A percentile compares a stretch with the other conserved stretches of the same genome.
phyloP scores from a whole-genome alignment of 345 rosid genomes.

The Brassica incana region DNA sequence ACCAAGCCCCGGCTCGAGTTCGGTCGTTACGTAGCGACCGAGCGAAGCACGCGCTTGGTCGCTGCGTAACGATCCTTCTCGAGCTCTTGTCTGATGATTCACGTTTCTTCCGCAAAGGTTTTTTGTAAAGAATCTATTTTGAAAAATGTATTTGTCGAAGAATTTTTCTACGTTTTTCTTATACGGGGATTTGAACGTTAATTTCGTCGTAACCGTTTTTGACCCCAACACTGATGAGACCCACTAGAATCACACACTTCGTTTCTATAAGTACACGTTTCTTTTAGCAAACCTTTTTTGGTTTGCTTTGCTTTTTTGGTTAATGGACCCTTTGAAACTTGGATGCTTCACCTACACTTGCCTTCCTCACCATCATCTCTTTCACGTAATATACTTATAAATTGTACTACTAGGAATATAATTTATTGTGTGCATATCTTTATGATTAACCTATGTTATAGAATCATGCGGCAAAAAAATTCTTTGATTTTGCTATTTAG shows the following conservation, averaged over 20 bases:
- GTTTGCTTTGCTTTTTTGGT: conserved; percentile 27
- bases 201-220: too few species aligned
- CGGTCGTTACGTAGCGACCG: too few species aligned
- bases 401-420: not conserved
- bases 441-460: not conserved
- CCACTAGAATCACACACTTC: conserved; percentile 39
- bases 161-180: too few species aligned
- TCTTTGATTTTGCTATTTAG: not conserved
- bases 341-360: conserved; percentile 35
- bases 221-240: conserved; percentile 5
- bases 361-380: conserved; percentile 13
- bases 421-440: not conserved
- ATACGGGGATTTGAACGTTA: too few species aligned
- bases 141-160: too few species aligned
- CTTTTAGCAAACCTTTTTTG: conserved; percentile 21
- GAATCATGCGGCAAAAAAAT: not conserved
- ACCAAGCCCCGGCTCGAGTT: too few species aligned
- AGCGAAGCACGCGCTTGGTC: too few species aligned
- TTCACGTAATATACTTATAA: conserved; percentile 5
- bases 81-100: too few species aligned
- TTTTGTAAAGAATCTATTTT: too few species aligned
- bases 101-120: too few species aligned
- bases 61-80: too few species aligned
- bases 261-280: conserved; percentile 23
- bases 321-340: conserved; percentile 29